Evolutionary conservation across 192 early-diverging fungal species (phyloP).

Genomic region (Podila epigama): DNA sequence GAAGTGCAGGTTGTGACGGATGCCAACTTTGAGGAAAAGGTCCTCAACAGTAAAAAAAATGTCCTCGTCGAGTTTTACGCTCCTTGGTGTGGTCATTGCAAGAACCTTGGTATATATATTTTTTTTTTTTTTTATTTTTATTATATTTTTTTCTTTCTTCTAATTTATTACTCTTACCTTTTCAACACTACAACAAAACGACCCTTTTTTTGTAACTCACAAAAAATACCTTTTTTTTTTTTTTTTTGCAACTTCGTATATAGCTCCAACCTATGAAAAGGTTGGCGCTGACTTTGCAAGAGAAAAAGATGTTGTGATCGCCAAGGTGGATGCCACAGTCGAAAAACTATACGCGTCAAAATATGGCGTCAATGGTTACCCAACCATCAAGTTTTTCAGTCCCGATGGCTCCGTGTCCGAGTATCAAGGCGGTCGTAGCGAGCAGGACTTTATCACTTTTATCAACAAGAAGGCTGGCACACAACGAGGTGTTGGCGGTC

Average conservation of each 20-base stretch:
- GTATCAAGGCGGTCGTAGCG: slow-evolving; percentile 77
- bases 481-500: slow-evolving; percentile 75
- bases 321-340: slow-evolving; percentile 87
- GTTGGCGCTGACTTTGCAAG: slow-evolving; percentile 80
- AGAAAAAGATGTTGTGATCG: slow-evolving; percentile 82
- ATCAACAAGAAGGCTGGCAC: slow-evolving; percentile 88
- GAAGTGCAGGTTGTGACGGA: slow-evolving; percentile 73
- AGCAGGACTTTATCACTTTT: slow-evolving; percentile 78
- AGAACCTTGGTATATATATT: slow-evolving; percentile 52
- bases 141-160: too few relatives aligned
- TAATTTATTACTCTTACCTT: too few relatives aligned
- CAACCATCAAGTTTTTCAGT: slow-evolving; percentile 89
- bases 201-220: too few relatives aligned
- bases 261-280: slow-evolving; percentile 91
- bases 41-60: slow-evolving; percentile 71
- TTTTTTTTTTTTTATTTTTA: background rate
- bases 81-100: slow-evolving; percentile 87
- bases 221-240: slow-evolving; percentile 1
- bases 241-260: background rate
- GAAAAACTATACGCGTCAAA: slow-evolving; percentile 67
- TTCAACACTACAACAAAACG: too few relatives aligned
- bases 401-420: slow-evolving; percentile 62
- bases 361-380: slow-evolving; percentile 83
- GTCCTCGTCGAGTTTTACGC: slow-evolving; percentile 93
- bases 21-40: slow-evolving; percentile 76